These are phyloP conservation scores for Phytophthora fragariaefolia DNA, from an alignment of 352 stramenopile genomes.

Conservation along the genomic window DNA sequence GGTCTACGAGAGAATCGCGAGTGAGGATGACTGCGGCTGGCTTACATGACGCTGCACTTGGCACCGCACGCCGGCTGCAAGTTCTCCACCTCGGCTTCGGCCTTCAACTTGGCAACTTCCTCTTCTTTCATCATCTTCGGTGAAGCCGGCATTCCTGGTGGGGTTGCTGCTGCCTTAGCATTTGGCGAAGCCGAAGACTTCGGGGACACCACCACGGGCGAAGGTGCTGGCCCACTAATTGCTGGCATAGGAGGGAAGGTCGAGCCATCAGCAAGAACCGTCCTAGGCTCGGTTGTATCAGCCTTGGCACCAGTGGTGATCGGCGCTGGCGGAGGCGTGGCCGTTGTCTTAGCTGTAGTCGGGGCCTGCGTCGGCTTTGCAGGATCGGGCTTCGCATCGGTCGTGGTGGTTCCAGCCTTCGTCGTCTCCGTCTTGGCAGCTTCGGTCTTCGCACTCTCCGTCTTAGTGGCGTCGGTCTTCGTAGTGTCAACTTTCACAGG, in stretches of 20 bases:
- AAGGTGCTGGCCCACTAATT: conserved; percentile 30
- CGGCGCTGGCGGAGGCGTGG: conserved; percentile 2
- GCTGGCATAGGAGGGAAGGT: conserved; percentile 29
- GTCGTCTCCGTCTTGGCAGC: background rate
- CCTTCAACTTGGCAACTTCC: conserved; percentile 40
- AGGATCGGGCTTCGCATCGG: background rate
- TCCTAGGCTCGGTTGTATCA: conserved; percentile 16
- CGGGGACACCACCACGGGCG: conserved; percentile 16
- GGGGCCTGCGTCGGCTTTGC: background rate
- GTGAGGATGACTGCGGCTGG: background rate
- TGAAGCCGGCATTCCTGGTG: conserved; percentile 5
- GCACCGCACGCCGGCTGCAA: conserved; percentile 52
- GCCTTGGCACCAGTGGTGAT: conserved; percentile 1
- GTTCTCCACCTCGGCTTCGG: conserved; percentile 39
- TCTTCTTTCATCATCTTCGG: conserved; percentile 36
- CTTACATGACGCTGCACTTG: conserved; percentile 69
- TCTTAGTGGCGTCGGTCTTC: background rate
- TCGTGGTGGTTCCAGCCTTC: background rate
- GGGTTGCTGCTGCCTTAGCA: conserved; percentile 1
- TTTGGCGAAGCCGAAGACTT: conserved; percentile 16
- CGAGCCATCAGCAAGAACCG: conserved; percentile 32
- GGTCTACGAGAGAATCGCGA: conserved; percentile 7
- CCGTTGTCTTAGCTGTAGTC: conserved; percentile 4
- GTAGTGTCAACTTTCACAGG: background rate
- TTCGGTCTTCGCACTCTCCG: background rate